phyloP scores from a whole-genome alignment of 306 rosid genomes.

The Alnus glutinosa region DNA sequence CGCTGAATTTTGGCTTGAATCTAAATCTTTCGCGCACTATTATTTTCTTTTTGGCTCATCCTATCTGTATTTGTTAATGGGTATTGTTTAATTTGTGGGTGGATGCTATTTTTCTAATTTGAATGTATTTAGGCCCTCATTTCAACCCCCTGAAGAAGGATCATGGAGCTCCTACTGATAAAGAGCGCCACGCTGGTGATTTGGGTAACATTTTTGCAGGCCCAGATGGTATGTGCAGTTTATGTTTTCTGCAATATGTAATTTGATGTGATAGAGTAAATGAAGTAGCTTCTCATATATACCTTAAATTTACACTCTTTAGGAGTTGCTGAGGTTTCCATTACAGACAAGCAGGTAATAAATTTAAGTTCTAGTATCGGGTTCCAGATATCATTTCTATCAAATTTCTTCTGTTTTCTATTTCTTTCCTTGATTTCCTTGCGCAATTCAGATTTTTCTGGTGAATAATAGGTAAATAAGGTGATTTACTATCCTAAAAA shows the following conservation, averaged over 20 bases:
- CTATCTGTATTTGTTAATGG: neutral
- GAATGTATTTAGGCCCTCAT: constrained; percentile 54
- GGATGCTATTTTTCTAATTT: neutral
- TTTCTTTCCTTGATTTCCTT: neutral
- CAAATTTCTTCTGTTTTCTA: neutral
- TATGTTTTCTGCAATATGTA: neutral
- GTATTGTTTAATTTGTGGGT: neutral
- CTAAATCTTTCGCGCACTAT: neutral
- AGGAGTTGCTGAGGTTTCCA: constrained; percentile 74
- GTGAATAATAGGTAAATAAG: neutral
- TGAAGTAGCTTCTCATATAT: constrained; percentile 9
- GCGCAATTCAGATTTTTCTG: neutral
- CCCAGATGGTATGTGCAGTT: constrained; percentile 51
- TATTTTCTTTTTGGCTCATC: neutral
- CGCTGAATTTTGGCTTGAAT: neutral
- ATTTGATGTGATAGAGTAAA: constrained; percentile 8
- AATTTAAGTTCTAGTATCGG: neutral
- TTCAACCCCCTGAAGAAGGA: constrained; percentile 68
- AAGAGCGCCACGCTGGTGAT: constrained; percentile 81
- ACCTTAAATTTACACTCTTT: constrained; percentile 20
- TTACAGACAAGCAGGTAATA: constrained; percentile 52
- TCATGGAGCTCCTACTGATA: constrained; percentile 67
- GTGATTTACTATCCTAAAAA: neutral
- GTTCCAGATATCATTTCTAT: neutral
- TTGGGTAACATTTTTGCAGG: constrained; percentile 77